A percentile compares a stretch with the other conserved stretches of the same genome.
phyloP scores from a whole-genome alignment of 352 stramenopile species.

The Globisporangium yorkense region DNA sequence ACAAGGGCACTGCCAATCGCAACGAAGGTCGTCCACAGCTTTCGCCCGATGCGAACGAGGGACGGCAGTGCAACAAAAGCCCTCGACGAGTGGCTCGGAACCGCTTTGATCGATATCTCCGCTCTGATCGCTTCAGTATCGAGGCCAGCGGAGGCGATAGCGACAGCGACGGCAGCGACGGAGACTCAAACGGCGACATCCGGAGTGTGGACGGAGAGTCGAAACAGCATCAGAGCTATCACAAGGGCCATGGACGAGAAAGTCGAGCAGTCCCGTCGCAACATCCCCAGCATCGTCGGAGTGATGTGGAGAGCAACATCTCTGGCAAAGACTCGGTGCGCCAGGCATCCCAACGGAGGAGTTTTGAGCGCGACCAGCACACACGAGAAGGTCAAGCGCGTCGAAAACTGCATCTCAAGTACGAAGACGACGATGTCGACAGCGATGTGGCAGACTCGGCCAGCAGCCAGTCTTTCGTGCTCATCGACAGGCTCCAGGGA shows the following conservation, averaged over 20 bases:
- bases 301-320: background rate
- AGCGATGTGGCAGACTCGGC: constrained; percentile 10
- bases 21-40: background rate
- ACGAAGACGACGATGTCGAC: background rate
- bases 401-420: background rate
- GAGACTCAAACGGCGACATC: background rate
- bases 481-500: constrained; percentile 7
- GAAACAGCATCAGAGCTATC: background rate
- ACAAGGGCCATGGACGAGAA: background rate
- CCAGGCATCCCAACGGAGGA: background rate
- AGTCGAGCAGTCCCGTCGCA: background rate
- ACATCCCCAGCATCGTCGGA: background rate
- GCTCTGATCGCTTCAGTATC: background rate
- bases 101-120: background rate
- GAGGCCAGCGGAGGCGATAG: background rate
- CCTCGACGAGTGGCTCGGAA: background rate
- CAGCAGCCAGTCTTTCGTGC: constrained; percentile 2
- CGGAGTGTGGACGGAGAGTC: background rate
- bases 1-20: background rate
- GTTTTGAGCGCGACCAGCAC: background rate
- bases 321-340: background rate
- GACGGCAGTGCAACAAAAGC: background rate
- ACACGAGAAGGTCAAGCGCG: background rate
- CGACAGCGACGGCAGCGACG: background rate
- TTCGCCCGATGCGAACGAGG: background rate